Percentiles rank a stretch among this genome's conserved stretches.
Evolutionary conservation across 2,329 filamentous ascomycete species (phyloP).

Genomic region (Colletotrichum sojae): DNA sequence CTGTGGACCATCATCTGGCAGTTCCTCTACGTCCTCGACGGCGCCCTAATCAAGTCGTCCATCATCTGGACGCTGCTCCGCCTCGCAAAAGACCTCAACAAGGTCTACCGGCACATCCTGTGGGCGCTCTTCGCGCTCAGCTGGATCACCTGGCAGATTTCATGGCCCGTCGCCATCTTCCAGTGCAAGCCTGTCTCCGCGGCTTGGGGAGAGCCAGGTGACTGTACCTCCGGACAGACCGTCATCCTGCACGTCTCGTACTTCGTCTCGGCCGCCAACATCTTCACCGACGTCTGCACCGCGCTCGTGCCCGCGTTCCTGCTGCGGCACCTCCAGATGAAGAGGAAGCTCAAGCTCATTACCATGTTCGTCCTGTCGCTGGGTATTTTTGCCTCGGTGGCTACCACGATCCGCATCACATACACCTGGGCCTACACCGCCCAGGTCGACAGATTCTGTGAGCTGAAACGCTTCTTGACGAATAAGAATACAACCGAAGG

Average conservation of each 20-base stretch:
- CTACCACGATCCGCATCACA: constrained; percentile 42
- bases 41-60: constrained; percentile 41
- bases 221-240: constrained; percentile 15
- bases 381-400: constrained; percentile 38
- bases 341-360: background rate
- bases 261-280: constrained; percentile 36
- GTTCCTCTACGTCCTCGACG: constrained; percentile 38
- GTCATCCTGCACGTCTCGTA: constrained; percentile 39
- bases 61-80: constrained; percentile 41
- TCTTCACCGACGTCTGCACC: background rate
- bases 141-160: constrained; percentile 24
- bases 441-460: background rate
- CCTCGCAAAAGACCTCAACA: constrained; percentile 27
- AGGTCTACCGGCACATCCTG: constrained; percentile 29
- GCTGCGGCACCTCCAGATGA: background rate
- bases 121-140: constrained; percentile 36
- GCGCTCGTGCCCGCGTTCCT: background rate
- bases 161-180: constrained; percentile 35
- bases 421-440: constrained; percentile 42
- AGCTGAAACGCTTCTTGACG: background rate
- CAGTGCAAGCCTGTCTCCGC: constrained; percentile 39
- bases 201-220: constrained; percentile 35
- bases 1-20: constrained; percentile 39
- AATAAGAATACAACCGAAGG: background rate
- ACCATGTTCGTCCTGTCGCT: background rate